phyloP scores from a whole-genome alignment of 108 stramenopile genomes.

The Fragilariopsis cylindrus region DNA sequence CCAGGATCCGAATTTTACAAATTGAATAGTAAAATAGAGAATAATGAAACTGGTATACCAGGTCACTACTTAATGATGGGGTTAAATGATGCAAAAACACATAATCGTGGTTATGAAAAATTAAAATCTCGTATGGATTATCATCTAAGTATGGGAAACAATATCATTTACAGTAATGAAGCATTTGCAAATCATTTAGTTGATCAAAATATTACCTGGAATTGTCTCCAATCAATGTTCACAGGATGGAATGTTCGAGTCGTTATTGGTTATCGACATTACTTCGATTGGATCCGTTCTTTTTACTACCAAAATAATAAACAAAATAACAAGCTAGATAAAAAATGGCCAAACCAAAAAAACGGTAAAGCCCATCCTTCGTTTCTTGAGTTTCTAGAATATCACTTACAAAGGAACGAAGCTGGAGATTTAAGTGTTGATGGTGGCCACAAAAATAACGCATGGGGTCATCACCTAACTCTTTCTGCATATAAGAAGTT shows the following conservation, averaged over 20 bases:
- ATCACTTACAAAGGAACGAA: slow-evolving; percentile 20
- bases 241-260: slow-evolving; percentile 30
- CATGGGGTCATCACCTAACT: slow-evolving; percentile 25
- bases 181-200: slow-evolving; percentile 25
- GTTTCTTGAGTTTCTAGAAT: slow-evolving; percentile 12
- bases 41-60: slow-evolving; percentile 15
- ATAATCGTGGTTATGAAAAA: slow-evolving; percentile 14
- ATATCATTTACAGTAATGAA: slow-evolving; percentile 29
- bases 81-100: slow-evolving; percentile 15
- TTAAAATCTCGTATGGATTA: slow-evolving; percentile 21
- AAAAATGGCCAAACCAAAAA: slow-evolving; percentile 17
- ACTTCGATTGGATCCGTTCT: slow-evolving; percentile 25
- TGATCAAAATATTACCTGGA: slow-evolving; percentile 16
- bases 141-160: slow-evolving; percentile 12
- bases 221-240: slow-evolving; percentile 15
- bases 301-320: slow-evolving; percentile 31
- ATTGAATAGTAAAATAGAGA: slow-evolving; percentile 8
- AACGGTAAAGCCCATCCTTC: slow-evolving; percentile 11
- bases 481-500: slow-evolving; percentile 23
- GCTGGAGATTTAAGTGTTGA: slow-evolving; percentile 19
- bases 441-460: not conserved
- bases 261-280: slow-evolving; percentile 28
- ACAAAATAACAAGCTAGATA: not conserved
- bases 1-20: not conserved
- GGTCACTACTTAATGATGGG: slow-evolving; percentile 33